Evolutionary conservation across 169 alveolate genomes (phyloP).

Genomic region (Plasmodium vivax): DNA sequence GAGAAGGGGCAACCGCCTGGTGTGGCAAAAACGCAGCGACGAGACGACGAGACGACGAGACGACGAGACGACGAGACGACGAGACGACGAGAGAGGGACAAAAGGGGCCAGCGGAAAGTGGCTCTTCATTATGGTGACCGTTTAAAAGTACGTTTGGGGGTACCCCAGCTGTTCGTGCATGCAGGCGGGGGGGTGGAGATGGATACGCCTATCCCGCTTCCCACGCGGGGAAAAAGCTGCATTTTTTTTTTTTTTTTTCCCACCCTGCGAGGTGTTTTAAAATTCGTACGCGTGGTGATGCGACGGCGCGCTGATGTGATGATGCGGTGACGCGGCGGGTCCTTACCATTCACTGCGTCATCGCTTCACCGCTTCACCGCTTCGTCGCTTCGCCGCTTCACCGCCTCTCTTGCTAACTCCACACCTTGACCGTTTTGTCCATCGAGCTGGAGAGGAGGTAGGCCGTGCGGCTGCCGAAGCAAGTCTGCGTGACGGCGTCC

Average conservation of each 20-base stretch:
- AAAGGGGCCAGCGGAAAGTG: not conserved
- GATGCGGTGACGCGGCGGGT: not conserved
- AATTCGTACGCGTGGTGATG: not conserved
- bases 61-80: not conserved
- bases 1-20: not conserved
- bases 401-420: slow-evolving; percentile 19
- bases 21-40: not conserved
- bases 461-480: slow-evolving; percentile 76
- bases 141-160: not conserved
- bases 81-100: not conserved
- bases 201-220: not conserved
- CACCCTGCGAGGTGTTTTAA: not conserved
- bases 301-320: too few relatives aligned
- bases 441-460: slow-evolving; percentile 75
- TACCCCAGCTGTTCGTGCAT: not conserved
- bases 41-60: not conserved
- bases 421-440: slow-evolving; percentile 77
- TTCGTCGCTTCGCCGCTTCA: too few relatives aligned
- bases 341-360: not conserved
- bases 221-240: not conserved
- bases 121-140: not conserved
- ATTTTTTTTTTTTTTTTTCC: not conserved
- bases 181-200: not conserved
- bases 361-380: not conserved
- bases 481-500: slow-evolving; percentile 74